Conservation (phyloP, 2,329 filamentous ascomycete genomes). For the Pestalotiopsis sp. region DNA sequence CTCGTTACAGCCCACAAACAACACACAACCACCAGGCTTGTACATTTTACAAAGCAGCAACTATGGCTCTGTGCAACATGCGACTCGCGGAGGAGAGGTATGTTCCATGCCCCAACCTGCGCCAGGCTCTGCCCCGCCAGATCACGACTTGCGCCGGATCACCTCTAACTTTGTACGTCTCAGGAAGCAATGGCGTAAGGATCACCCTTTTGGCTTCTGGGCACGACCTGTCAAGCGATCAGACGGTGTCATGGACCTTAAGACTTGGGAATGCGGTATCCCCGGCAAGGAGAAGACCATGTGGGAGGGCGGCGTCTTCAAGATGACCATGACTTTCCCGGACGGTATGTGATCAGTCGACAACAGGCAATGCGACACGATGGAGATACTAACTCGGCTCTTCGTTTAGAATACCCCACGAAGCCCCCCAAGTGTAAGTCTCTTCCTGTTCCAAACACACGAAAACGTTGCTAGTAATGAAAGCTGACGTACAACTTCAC, state of each 20-base stretch:
- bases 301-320: conserved; percentile 98
- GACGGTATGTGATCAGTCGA: conserved; percentile 68
- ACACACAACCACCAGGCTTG: not conserved
- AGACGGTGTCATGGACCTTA: conserved; percentile 84
- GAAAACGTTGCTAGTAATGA: not conserved
- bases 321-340: conserved; percentile 88
- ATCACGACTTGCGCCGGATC: conserved; percentile 15
- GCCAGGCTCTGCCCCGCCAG: not conserved
- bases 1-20: not conserved
- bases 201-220: conserved; percentile 97
- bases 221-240: conserved; percentile 82
- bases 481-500: not conserved
- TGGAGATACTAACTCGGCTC: conserved; percentile 19
- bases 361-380: conserved; percentile 17
- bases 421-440: conserved; percentile 96
- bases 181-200: conserved; percentile 95
- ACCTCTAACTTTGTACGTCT: conserved; percentile 2
- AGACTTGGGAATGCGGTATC: conserved; percentile 95
- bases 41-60: not conserved
- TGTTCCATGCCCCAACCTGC: conserved; percentile 26
- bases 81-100: conserved; percentile 88
- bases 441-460: not conserved
- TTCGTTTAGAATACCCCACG: conserved; percentile 83
- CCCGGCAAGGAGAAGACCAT: conserved; percentile 96
- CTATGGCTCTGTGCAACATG: conserved; percentile 87